A percentile compares a stretch with the other conserved stretches of the same genome.
Evolutionary conservation across 2,329 filamentous ascomycete genomes (phyloP).

Genomic region (Colletotrichum ledebouriae): DNA sequence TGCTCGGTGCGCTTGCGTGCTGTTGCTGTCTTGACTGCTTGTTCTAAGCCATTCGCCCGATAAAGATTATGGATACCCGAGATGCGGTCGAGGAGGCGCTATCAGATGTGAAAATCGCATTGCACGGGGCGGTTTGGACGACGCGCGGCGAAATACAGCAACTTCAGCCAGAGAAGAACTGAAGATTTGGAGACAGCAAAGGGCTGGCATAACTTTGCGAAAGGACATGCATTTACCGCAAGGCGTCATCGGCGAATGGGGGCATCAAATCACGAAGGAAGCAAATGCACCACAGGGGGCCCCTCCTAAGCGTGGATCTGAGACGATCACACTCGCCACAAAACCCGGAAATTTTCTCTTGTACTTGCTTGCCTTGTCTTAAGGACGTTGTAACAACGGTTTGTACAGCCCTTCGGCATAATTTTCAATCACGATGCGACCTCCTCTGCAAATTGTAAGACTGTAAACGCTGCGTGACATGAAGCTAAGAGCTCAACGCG

Average conservation of each 20-base stretch:
- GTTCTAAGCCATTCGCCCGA: slow-evolving; percentile 57
- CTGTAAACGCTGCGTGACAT: neutral
- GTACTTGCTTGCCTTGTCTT: slow-evolving; percentile 9
- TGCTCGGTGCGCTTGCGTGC: slow-evolving; percentile 66
- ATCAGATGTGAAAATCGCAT: neutral
- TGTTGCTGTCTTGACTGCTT: slow-evolving; percentile 71
- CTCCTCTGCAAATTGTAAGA: neutral
- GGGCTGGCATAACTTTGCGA: neutral
- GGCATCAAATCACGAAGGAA: slow-evolving; percentile 1
- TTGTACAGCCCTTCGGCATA: slow-evolving; percentile 30
- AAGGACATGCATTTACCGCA: neutral
- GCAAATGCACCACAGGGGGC: neutral
- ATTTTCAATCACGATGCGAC: slow-evolving; percentile 29
- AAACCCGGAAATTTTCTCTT: neutral
- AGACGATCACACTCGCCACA: neutral
- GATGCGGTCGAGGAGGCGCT: neutral
- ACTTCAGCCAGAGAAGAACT: no score
- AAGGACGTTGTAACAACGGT: slow-evolving; percentile 4
- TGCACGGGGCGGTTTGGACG: no score
- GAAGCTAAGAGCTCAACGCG: slow-evolving; percentile 6
- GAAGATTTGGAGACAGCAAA: neutral
- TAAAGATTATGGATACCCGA: slow-evolving; percentile 30
- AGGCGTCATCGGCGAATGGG: slow-evolving; percentile 22
- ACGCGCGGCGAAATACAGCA: no score
- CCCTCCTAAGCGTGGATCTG: neutral